These are phyloP conservation scores for Dichotomocladium elegans DNA, from an alignment of 371 early-diverging fungal species.

Conservation along the genomic window DNA sequence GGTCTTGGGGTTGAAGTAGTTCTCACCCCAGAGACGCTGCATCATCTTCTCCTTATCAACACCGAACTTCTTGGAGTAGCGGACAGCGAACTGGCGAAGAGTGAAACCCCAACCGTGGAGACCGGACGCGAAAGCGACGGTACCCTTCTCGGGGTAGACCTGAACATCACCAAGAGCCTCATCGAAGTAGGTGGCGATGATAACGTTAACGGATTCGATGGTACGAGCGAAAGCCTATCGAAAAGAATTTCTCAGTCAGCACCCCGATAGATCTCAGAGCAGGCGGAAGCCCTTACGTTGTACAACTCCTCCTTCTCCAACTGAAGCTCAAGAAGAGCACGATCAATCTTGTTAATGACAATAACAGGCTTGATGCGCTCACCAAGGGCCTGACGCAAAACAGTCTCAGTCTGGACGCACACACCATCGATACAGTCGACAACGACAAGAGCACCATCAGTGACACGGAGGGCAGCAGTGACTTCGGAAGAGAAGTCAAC, in stretches of 20 bases:
- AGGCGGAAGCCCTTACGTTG: constrained; percentile 46
- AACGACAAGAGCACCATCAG: constrained; percentile 99
- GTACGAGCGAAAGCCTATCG: constrained; percentile 78
- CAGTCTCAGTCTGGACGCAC: constrained; percentile 99
- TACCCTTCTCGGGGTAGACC: constrained; percentile 92
- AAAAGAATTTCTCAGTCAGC: background rate
- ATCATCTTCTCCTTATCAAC: constrained; percentile 94
- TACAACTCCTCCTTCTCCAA: constrained; percentile 91
- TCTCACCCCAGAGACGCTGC: constrained; percentile 91
- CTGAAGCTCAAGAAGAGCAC: constrained; percentile 96
- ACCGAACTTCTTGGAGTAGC: constrained; percentile 96
- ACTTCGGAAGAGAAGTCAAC: constrained; percentile 99
- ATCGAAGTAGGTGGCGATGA: constrained; percentile 90
- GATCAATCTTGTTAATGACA: constrained; percentile 99
- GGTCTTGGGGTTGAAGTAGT: constrained; percentile 94
- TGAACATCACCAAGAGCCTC: constrained; percentile 83
- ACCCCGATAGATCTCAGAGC: background rate
- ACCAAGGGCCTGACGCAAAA: constrained; percentile 96
- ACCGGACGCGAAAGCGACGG: constrained; percentile 98
- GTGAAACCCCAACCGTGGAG: constrained; percentile 99
- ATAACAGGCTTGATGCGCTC: constrained; percentile 98
- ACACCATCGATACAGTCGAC: constrained; percentile 99
- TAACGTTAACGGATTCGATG: constrained; percentile 94
- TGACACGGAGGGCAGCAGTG: constrained; percentile 98
- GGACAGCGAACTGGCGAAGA: constrained; percentile 93